phyloP scores from a whole-genome alignment of 345 rosid species.

The Populus nigra region DNA sequence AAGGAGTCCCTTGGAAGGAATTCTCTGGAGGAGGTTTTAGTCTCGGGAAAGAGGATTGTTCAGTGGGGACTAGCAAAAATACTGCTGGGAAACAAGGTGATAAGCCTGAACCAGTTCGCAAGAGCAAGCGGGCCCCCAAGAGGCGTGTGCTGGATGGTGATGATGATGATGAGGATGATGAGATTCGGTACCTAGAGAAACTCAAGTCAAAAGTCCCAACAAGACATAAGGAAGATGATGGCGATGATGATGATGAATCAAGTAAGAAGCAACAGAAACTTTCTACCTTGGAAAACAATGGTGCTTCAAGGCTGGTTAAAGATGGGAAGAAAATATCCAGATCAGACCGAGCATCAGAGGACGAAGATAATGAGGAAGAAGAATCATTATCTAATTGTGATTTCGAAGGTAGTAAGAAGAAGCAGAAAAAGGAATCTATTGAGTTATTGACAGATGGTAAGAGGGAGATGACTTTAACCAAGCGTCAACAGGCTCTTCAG shows the following conservation, averaged over 20 bases:
- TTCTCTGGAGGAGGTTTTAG: conserved; percentile 52
- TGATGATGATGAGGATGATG: conserved; percentile 73
- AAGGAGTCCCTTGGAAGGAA: conserved; percentile 76
- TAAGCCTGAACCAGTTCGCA: conserved; percentile 53
- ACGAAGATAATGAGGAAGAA: conserved; percentile 59
- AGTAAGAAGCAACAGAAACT: conserved; percentile 58
- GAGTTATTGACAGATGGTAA: conserved; percentile 53
- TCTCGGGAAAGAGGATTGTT: conserved; percentile 54
- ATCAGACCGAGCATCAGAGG: conserved; percentile 45
- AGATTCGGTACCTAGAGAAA: conserved; percentile 82
- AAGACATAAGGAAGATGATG: conserved; percentile 49
- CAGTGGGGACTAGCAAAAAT: conserved; percentile 49
- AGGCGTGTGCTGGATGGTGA: conserved; percentile 56
- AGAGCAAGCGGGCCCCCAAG: conserved; percentile 77
- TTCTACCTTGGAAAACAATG: conserved; percentile 47
- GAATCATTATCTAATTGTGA: conserved; percentile 50
- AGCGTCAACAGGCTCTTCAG: conserved; percentile 89
- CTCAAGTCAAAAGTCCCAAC: conserved; percentile 52
- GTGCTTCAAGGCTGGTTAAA: conserved; percentile 35
- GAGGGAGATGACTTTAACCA: conserved; percentile 70
- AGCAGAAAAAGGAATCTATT: conserved; percentile 56
- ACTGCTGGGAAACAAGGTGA: conserved; percentile 50
- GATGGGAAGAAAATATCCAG: conserved; percentile 56
- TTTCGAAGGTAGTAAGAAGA: conserved; percentile 45
- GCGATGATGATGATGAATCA: conserved; percentile 56